Evolutionary conservation across 192 early-diverging fungal genomes (phyloP).

Genomic region (Gaertneriomyces sp.): DNA sequence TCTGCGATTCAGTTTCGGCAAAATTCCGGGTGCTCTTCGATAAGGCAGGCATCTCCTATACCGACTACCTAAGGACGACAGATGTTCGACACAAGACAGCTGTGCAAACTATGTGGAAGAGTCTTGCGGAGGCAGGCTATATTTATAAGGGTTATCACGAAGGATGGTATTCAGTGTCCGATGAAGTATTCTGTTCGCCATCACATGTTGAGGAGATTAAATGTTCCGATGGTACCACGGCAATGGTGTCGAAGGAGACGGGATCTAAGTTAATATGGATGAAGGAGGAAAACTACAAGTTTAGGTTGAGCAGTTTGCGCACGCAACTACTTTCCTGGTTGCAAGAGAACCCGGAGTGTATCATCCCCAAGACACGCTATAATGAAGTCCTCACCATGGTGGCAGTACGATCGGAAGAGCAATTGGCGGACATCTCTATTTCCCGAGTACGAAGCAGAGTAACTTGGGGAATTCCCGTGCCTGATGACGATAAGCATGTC

Average conservation of each 20-base stretch:
- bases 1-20: conserved; percentile 73
- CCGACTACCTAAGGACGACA: conserved; percentile 86
- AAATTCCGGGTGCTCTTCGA: conserved; percentile 70
- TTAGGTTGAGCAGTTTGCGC: conserved; percentile 65
- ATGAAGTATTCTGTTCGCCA: conserved; percentile 85
- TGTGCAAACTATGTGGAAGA: conserved; percentile 74
- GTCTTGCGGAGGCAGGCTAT: conserved; percentile 54
- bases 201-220: conserved; percentile 66
- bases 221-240: conserved; percentile 43
- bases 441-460: conserved; percentile 76
- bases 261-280: conserved; percentile 87
- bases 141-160: conserved; percentile 89
- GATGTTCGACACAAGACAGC: conserved; percentile 67
- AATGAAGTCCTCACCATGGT: conserved; percentile 19
- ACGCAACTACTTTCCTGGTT: conserved; percentile 68
- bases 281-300: conserved; percentile 91
- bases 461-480: conserved; percentile 90
- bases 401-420: conserved; percentile 9
- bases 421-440: conserved; percentile 73
- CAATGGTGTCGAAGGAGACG: conserved; percentile 64
- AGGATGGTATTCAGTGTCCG: conserved; percentile 95
- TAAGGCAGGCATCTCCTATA: conserved; percentile 68
- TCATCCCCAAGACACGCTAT: conserved; percentile 61
- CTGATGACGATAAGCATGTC: conserved; percentile 79
- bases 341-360: conserved; percentile 58